Base-by-base conservation (phyloP, 1,284 basidiomycete genomes). In the Xerocomus cyaneibrunnescens region DNA sequence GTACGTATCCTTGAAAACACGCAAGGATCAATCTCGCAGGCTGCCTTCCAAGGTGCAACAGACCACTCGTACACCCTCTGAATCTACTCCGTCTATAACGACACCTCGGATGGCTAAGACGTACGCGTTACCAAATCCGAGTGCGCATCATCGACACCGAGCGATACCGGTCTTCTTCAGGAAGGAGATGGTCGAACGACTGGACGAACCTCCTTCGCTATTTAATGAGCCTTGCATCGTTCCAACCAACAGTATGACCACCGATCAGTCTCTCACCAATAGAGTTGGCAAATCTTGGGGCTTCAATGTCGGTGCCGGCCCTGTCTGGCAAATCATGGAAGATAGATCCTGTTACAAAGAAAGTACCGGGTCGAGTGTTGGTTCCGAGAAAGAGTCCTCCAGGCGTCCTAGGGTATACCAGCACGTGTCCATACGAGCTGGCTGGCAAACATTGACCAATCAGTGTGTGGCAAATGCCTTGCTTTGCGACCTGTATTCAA, bases 281-380 rank as follows among this genome's bases (percentile, higher is more conserved):
- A 64, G 74, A 38, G 52, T 85, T 13, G 80, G 75, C 57, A 87
- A 81, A 58, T 74, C 83, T 0, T 85, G 82, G 81, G 82, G 84
- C 0, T 81, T 79, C 59, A 88, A 87, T 59, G 77, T 87, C 17
- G 86, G 87, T 1, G 67, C 79, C 8, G 90, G 89, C 0, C 87
- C 87, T 6, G 60, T 86, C 5, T 89, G 86, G 83, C 80, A 87
- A 48, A 66, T 89, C 31, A 69, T 80, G 37, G 87, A 92, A 61
- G 90, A 93, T 59, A 68, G 86, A 45, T 80, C 78, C 0, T 92
- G 85, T 80, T 89, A 76, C 65, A 89, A 87, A 61, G 89, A 92
- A 63, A 75, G 78, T 16, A 54, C 64, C 32, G 45, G 57, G 16
- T 57, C 57, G 0, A 65, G 62, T 0, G 58, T 62, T 7, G 67